Percentiles rank a stretch among this genome's conserved stretches.
Evolutionary conservation across 345 rosid species (phyloP).

Genomic region (Chamaenerion angustifolium): DNA sequence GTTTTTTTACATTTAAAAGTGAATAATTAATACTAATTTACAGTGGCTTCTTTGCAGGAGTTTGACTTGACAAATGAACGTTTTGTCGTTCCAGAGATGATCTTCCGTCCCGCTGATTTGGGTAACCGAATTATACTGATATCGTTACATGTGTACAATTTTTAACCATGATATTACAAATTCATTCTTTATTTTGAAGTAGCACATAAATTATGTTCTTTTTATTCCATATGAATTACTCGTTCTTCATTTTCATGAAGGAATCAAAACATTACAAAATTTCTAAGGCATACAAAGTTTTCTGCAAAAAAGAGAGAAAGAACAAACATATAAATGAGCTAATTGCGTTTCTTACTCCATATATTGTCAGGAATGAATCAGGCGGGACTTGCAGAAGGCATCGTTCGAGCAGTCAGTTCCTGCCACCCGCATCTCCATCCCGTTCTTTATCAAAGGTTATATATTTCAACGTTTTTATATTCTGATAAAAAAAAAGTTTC

Average conservation of each 20-base stretch:
- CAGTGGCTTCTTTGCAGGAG: slow-evolving; percentile 36
- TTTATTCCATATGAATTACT: no score
- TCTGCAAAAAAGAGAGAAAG: no score
- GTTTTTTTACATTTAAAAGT: not conserved
- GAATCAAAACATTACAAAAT: no score
- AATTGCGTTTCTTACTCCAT: not conserved
- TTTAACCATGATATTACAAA: no score
- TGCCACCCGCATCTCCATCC: slow-evolving; percentile 83
- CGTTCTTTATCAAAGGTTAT: slow-evolving; percentile 75
- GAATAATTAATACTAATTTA: no score
- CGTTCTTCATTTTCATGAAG: no score
- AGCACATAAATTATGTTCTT: no score
- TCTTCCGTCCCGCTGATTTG: slow-evolving; percentile 89
- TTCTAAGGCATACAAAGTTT: no score
- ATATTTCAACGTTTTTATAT: not conserved
- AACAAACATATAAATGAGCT: not conserved
- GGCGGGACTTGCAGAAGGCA: slow-evolving; percentile 95
- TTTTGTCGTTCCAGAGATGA: slow-evolving; percentile 88
- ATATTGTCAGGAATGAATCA: slow-evolving; percentile 64
- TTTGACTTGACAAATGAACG: slow-evolving; percentile 86
- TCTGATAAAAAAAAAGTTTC: not conserved
- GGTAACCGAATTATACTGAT: slow-evolving; percentile 19
- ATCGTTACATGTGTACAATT: no score
- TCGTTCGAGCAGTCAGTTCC: slow-evolving; percentile 77
- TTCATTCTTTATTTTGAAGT: no score